Evolutionary conservation across 108 stramenopile species (phyloP).

Genomic region (Licmophora abbreviata): DNA sequence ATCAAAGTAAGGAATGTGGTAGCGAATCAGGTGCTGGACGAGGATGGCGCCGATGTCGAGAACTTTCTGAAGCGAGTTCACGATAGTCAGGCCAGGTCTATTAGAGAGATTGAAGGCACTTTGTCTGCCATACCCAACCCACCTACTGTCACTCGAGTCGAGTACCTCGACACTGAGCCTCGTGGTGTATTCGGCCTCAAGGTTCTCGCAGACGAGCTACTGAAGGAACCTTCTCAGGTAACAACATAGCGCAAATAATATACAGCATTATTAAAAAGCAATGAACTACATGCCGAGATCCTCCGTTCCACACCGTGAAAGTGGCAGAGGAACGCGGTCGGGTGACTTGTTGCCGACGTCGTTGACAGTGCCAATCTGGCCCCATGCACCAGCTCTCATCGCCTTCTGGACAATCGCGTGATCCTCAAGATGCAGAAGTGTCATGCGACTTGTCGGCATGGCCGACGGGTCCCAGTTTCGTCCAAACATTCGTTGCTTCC

Average conservation of each 20-base stretch:
- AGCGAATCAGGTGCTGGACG: slow-evolving; percentile 77
- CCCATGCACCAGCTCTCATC: slow-evolving; percentile 38
- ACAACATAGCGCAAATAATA: background rate
- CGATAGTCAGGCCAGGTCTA: slow-evolving; percentile 24
- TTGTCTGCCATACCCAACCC: slow-evolving; percentile 17
- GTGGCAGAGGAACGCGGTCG: no score
- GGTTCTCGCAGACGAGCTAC: slow-evolving; percentile 48
- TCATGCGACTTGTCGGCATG: slow-evolving; percentile 32
- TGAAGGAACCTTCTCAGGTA: slow-evolving; percentile 13
- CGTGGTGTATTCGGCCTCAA: slow-evolving; percentile 83
- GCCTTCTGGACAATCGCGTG: slow-evolving; percentile 44
- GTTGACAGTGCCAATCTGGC: slow-evolving; percentile 30
- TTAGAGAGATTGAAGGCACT: slow-evolving; percentile 25
- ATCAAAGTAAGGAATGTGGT: slow-evolving; percentile 81
- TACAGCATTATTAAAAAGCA: no score
- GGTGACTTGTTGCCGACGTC: no score
- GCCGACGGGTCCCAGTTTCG: slow-evolving; percentile 33
- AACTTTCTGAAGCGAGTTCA: slow-evolving; percentile 30
- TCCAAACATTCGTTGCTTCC: slow-evolving; percentile 35
- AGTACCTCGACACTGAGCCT: slow-evolving; percentile 74
- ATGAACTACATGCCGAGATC: no score
- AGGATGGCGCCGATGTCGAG: slow-evolving; percentile 38
- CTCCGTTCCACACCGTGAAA: no score
- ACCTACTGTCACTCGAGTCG: slow-evolving; percentile 51
- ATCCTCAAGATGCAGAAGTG: slow-evolving; percentile 35